A percentile compares a stretch with the other conserved stretches of the same genome.
These are phyloP conservation scores for Schizochytrium sp. DNA, from an alignment of 108 stramenopile genomes.

Conservation along the genomic window DNA sequence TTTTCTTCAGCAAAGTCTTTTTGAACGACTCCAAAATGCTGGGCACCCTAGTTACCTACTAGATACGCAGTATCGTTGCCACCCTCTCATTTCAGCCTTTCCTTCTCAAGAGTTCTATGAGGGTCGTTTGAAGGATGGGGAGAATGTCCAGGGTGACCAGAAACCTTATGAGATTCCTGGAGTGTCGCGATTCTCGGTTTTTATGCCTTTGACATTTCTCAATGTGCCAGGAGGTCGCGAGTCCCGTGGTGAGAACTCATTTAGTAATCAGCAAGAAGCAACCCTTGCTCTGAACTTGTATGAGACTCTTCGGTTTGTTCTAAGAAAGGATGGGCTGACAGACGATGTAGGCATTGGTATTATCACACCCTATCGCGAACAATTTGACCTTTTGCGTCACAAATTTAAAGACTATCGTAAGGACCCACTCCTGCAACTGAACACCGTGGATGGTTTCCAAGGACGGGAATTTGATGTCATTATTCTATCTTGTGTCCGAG, in stretches of 20 bases:
- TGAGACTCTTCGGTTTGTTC: conserved; percentile 59
- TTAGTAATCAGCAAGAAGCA: conserved; percentile 67
- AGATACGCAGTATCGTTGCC: conserved; percentile 96
- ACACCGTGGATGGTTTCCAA: conserved; percentile 93
- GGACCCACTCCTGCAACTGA: conserved; percentile 79
- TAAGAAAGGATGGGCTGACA: neutral
- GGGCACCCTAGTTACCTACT: conserved; percentile 91
- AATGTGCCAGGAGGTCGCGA: conserved; percentile 3
- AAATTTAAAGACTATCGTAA: conserved; percentile 40
- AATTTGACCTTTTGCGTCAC: conserved; percentile 77
- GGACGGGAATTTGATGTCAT: conserved; percentile 92
- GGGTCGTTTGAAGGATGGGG: conserved; percentile 84
- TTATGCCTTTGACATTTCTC: conserved; percentile 64
- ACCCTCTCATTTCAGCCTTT: conserved; percentile 87
- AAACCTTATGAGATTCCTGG: conserved; percentile 78
- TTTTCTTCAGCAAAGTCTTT: conserved; percentile 92
- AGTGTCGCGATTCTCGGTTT: conserved; percentile 68
- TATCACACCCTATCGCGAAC: conserved; percentile 93
- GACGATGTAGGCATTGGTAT: conserved; percentile 74
- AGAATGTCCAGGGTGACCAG: conserved; percentile 77
- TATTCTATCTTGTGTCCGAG: conserved; percentile 90
- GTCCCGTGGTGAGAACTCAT: conserved; percentile 29
- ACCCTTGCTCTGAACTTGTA: conserved; percentile 66
- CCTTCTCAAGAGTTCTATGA: conserved; percentile 88
- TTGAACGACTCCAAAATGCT: conserved; percentile 93